Base-by-base conservation (phyloP, 306 rosid genomes). In the Medicago truncatula region DNA sequence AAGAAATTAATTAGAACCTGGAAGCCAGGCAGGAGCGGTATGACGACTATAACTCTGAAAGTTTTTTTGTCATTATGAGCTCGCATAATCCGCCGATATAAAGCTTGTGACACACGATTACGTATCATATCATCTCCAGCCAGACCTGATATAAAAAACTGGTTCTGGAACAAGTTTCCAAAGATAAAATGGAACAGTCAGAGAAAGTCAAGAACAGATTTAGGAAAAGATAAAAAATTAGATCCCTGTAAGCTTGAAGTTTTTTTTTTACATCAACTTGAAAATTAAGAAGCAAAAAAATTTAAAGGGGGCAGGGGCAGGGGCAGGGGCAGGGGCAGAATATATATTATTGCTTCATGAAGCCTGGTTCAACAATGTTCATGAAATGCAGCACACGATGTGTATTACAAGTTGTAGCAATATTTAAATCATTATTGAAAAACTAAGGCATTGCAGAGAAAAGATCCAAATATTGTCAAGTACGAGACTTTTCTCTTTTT, bases 11-110 rank as follows among this genome's bases (percentile, higher is more conserved):
- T 18, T 60, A 77, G 67, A 76, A 95, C 97, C 97, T 96, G 98
- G 90, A 96, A 96, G 76, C 98, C 99, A 36, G 99, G 98, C 75
- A 96, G 79, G 60, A 96, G 99, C 11, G 99, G 99, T 83, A 96
- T 88, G 83, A 96, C 92, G 81, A 96, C 69, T 74, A 96, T 89
- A 84, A 87, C 97, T 88, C 99, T 86, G 80, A 96, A 96, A 79
- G 67, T 39, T 86, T 90, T 96, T 80, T 92, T 80, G 43, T 96
- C 96, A 76, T 83, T 88, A 88, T 85, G 82, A 63, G 99, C 99
- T 84, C 92, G 89, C 89, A 87, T 82, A 73, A 96, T 86, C 17
- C 97, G 89, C 23, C 77, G 91, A 53, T 83, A 89, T 56, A 96
- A 76, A 77, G 97, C 97, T 87, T 92, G 98, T 80, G 89, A 78